Evolutionary conservation across 129 eudicot genomes (phyloP).

Genomic region (sunflower (Helianthus annuus)): DNA sequence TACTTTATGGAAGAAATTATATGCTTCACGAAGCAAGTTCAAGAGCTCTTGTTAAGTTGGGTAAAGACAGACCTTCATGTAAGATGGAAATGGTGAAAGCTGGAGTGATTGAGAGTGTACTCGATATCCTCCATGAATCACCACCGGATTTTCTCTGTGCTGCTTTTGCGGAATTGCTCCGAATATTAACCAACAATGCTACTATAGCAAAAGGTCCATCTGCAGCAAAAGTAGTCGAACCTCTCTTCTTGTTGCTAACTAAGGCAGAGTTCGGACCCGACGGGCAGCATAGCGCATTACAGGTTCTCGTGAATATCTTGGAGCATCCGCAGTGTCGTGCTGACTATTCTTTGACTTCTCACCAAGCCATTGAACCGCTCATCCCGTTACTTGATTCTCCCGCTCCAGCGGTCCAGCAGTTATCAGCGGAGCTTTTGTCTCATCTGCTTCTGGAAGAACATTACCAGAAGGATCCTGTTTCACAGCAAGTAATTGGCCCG

Average conservation of each 20-base stretch:
- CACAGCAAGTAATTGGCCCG: constrained; percentile 93
- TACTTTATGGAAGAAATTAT: constrained; percentile 74
- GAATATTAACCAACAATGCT: constrained; percentile 95
- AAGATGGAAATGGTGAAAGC: constrained; percentile 99
- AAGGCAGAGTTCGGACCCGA: constrained; percentile 86
- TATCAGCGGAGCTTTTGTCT: constrained; percentile 95
- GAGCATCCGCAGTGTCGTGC: constrained; percentile 97
- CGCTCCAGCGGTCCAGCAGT: constrained; percentile 86
- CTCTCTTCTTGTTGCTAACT: constrained; percentile 68
- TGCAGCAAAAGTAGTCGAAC: constrained; percentile 96
- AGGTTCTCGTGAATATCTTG: constrained; percentile 88
- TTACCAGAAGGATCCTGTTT: constrained; percentile 75
- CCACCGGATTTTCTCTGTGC: constrained; percentile 97
- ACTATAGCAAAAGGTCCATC: constrained; percentile 95
- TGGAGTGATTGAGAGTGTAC: constrained; percentile 84
- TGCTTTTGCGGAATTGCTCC: constrained; percentile 85
- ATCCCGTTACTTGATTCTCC: constrained; percentile 88
- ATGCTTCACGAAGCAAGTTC: constrained; percentile 92
- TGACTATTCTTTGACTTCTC: constrained; percentile 74
- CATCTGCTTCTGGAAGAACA: constrained; percentile 88
- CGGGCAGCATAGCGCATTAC: constrained; percentile 93
- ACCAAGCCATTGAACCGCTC: constrained; percentile 90
- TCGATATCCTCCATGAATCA: constrained; percentile 86
- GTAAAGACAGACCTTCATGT: constrained; percentile 93
- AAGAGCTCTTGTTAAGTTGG: constrained; percentile 91